These are phyloP conservation scores for Catharanthus roseus DNA, from an alignment of 257 asterid species.

Conservation along the genomic window DNA sequence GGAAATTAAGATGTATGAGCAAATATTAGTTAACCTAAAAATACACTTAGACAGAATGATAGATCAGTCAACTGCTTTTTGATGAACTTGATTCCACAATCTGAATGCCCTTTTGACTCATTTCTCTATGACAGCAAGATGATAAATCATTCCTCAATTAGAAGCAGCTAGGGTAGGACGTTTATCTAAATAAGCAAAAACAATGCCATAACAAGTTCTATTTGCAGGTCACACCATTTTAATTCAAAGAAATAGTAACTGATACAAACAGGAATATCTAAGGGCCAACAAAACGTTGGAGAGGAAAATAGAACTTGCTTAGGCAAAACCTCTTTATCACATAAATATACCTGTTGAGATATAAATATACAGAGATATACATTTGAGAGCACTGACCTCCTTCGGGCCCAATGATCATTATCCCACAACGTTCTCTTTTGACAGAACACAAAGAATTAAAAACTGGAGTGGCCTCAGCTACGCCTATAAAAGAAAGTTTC, in stretches of 20 bases:
- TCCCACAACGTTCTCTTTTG: conserved; percentile 47
- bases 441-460: conserved; percentile 43
- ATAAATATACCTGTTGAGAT: background rate
- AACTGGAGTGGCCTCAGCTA: conserved; percentile 75
- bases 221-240: background rate
- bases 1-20: background rate
- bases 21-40: background rate
- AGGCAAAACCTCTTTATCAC: background rate
- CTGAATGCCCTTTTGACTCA: background rate
- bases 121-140: background rate
- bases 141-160: background rate
- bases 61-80: background rate
- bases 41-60: background rate
- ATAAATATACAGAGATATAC: background rate
- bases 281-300: background rate
- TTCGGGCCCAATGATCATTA: conserved; percentile 91
- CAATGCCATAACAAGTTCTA: background rate
- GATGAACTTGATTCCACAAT: background rate
- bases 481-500: conserved; percentile 70
- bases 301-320: background rate
- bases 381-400: conserved; percentile 59
- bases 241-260: background rate
- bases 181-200: too few species aligned
- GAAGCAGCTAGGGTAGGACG: background rate
- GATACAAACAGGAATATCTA: conserved; percentile 3